Evolutionary conservation across 2,329 filamentous ascomycete species (phyloP), one percentile per base, ranked within the genome.

Genomic region (Colletotrichum sp.): DNA sequence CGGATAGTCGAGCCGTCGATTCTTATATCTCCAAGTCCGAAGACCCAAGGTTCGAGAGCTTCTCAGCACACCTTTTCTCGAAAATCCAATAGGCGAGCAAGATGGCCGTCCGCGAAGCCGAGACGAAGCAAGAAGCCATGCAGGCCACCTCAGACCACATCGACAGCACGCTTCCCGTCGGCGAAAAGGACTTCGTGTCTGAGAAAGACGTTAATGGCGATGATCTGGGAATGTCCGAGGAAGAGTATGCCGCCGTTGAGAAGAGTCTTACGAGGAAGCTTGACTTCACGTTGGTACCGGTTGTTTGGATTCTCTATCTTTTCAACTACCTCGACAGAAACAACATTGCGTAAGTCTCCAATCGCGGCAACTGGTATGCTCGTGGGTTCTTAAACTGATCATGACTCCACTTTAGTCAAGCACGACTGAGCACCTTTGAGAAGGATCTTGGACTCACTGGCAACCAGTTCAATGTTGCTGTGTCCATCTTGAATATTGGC

Each of bases 251-350:
- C 13, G 62, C 69, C 5, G 21, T 28, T 6, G 39, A 69, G 13
- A 52, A 62, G 10, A 70, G 66, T 30, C 39, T 81, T 5, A 78
- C 79, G 4, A 76, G 77, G 30, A 79, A 78, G 30, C 75, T 81
- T 9, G 80, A 81, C 52, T 57, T 78, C 66, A 81, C 79, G 0
- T 67, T 81, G 18, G 62, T 81, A 9, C 66, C 52, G 6, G 76
- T 78, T 26, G 75, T 69, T 24, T 69, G 66, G 30, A 44, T 60
- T 60, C 64, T 72, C 12, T 68, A 72, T 49, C 63, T 72, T 7
- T 72, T 72, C 70, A 72, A 72, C 64, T 72, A 72, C 3, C 63
- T 72, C 6, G 64, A 72, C 64, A 60, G 70, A 13, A 72, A 67
- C 63, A 72, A 72, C 15, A 72, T 72, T 26, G 70, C 70, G 78